Conservation (phyloP, 2,329 filamentous ascomycete genomes). For the Ophiostoma australiae region DNA sequence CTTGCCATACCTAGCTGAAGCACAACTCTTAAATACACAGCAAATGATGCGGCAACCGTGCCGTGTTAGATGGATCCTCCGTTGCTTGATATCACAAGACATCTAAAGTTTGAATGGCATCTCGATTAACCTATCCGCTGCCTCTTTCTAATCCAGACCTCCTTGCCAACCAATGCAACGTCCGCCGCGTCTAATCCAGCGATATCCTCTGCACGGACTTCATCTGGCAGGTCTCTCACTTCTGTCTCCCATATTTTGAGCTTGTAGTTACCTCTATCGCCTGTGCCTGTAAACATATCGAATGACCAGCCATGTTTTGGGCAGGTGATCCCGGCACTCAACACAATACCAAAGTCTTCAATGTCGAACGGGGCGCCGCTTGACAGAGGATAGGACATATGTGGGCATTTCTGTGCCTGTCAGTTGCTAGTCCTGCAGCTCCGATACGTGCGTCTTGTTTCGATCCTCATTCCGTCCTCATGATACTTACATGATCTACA, state of each 20-base stretch:
- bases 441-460: no score
- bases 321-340: constrained; percentile 60
- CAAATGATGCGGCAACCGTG: no score
- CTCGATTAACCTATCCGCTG: constrained; percentile 34
- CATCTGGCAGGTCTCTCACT: constrained; percentile 36
- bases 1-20: no score
- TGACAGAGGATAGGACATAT: constrained; percentile 61
- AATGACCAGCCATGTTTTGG: constrained; percentile 69
- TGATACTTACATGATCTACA: constrained; percentile 58
- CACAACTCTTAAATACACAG: no score
- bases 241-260: constrained; percentile 62
- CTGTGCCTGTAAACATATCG: constrained; percentile 58
- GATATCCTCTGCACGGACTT: not conserved
- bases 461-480: not conserved
- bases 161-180: constrained; percentile 25
- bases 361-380: constrained; percentile 62
- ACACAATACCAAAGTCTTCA: constrained; percentile 58
- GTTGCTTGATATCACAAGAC: no score
- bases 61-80: no score
- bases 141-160: constrained; percentile 44
- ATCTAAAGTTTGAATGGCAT: not conserved
- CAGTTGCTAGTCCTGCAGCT: not conserved
- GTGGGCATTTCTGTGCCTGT: constrained; percentile 56
- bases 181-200: not conserved
- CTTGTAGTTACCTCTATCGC: constrained; percentile 58